phyloP scores from a whole-genome alignment of 2,329 filamentous ascomycete species.

The Lasiodiplodia hormozganensis region DNA sequence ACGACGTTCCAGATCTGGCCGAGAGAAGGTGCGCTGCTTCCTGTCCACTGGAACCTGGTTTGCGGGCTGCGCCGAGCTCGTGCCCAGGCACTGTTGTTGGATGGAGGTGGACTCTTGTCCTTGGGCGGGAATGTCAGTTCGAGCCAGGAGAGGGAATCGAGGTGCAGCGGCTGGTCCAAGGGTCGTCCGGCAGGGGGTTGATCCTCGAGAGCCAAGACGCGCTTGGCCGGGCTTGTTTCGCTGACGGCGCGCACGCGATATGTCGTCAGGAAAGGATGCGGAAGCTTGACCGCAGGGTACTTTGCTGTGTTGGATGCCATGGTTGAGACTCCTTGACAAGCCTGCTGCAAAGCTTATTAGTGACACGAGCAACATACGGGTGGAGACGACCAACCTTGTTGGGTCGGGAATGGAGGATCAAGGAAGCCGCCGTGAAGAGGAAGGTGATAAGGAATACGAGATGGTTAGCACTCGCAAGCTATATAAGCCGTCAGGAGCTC shows the following conservation, averaged over 20 bases:
- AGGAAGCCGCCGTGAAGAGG: too few relatives aligned
- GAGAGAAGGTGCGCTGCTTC: conserved; percentile 46
- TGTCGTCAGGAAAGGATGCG: conserved; percentile 47
- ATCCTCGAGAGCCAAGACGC: neutral
- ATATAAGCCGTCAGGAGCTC: neutral
- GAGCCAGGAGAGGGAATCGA: conserved; percentile 38
- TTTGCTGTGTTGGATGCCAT: neutral
- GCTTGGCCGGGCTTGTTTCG: neutral
- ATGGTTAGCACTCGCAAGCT: neutral
- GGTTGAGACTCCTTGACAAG: neutral
- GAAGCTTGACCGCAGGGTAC: conserved; percentile 28
- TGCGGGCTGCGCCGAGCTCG: conserved; percentile 54
- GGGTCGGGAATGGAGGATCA: too few relatives aligned
- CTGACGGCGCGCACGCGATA: conserved; percentile 32
- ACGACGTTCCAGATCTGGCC: conserved; percentile 57
- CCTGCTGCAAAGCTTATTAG: neutral
- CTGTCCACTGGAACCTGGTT: conserved; percentile 52
- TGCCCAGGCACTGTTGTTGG: conserved; percentile 52
- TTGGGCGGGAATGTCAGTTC: neutral
- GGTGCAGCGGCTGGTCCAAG: conserved; percentile 39
- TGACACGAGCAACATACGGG: neutral
- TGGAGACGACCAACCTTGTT: too few relatives aligned
- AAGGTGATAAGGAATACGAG: too few relatives aligned
- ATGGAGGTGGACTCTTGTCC: conserved; percentile 38
- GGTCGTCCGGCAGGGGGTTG: conserved; percentile 34